Base-by-base conservation (phyloP, 495 filamentous ascomycete species). In the Tuber brumale region DNA sequence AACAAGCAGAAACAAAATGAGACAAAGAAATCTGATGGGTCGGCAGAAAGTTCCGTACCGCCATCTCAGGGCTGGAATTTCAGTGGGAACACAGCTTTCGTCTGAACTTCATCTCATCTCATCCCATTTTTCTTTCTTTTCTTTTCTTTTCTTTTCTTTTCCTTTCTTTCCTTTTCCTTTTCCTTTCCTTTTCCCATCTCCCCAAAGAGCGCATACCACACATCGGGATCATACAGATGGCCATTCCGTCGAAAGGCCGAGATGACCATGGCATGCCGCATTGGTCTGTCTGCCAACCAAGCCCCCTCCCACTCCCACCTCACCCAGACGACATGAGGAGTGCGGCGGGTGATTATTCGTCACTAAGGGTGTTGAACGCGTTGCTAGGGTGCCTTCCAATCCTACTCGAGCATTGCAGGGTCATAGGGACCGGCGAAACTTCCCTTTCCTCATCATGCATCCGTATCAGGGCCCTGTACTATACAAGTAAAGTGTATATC, bases 141-240 rank as follows among this genome's bases (percentile, higher is more conserved):
- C 41, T 74, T 23, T 51, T 69, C 73, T 41, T 31, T 45, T 74
- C 31, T 51, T 69, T 76, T 41, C 69, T 16, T 27, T 73, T 27
- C 23, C 23, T n/a, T n/a, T 23, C 21, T 10, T 18, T 16, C 10
- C 43, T 16, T 44, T 44, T 44, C 14, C 16, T 44, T 44, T 44
- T 16, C 16, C 12, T 23, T n/a, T n/a, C n/a, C n/a, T n/a, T n/a
- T n/a, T n/a, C n/a, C 21, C 7, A 23, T 7, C 48, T 10, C 21
- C 21, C n/a, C 57, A 66, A 27, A 66, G 14, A 35, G 6, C 14
- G 35, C 57, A 35, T 8, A 66, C 57, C 31, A 14, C 16, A 66
- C 31, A 66, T 66, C 57, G 57, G 57, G 31, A 66, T 66, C 57
- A 66, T 66, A 66, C 57, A 66, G 57, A 66, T 66, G 57, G 35